Evolutionary conservation across 805 yeast genomes (phyloP).

Genomic region (Saccharomycopsis schoenii): DNA sequence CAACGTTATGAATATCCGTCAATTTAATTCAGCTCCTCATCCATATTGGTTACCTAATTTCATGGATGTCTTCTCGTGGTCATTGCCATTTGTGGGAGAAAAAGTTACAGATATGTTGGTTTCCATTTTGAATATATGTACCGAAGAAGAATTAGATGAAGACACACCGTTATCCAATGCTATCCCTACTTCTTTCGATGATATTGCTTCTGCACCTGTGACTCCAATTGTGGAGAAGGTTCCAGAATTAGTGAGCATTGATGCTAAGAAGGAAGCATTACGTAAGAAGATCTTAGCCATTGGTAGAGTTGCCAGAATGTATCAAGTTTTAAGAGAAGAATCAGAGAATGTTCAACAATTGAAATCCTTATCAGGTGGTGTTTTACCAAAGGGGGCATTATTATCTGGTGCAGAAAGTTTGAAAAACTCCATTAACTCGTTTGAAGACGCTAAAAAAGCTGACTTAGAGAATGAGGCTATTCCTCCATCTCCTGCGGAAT

Average conservation of each 20-base stretch:
- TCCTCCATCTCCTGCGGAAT: conserved; percentile 70
- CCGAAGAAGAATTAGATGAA: conserved; percentile 86
- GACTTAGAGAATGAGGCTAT: conserved; percentile 79
- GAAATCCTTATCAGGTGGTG: conserved; percentile 64
- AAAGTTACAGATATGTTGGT: conserved; percentile 90
- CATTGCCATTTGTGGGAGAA: conserved; percentile 94
- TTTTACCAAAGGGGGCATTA: conserved; percentile 76
- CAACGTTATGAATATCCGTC: conserved; percentile 90
- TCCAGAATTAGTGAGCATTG: conserved; percentile 20
- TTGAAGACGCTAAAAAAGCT: conserved; percentile 73
- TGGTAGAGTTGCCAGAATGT: conserved; percentile 93
- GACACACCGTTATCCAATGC: conserved; percentile 46
- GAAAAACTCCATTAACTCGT: conserved; percentile 53
- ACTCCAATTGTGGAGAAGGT: conserved; percentile 11
- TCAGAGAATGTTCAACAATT: conserved; percentile 76
- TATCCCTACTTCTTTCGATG: conserved; percentile 27
- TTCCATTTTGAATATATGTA: conserved; percentile 82
- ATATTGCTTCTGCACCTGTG: conserved; percentile 17
- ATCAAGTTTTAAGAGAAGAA: conserved; percentile 77
- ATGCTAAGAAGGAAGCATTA: conserved; percentile 41
- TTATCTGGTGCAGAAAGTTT: conserved; percentile 78
- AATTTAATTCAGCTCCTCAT: conserved; percentile 85
- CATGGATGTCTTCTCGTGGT: conserved; percentile 97
- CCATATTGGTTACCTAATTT: conserved; percentile 96
- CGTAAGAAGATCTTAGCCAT: conserved; percentile 88